These are phyloP conservation scores for Linum usitatissimum DNA, from an alignment of 345 rosid genomes.

Conservation along the genomic window DNA sequence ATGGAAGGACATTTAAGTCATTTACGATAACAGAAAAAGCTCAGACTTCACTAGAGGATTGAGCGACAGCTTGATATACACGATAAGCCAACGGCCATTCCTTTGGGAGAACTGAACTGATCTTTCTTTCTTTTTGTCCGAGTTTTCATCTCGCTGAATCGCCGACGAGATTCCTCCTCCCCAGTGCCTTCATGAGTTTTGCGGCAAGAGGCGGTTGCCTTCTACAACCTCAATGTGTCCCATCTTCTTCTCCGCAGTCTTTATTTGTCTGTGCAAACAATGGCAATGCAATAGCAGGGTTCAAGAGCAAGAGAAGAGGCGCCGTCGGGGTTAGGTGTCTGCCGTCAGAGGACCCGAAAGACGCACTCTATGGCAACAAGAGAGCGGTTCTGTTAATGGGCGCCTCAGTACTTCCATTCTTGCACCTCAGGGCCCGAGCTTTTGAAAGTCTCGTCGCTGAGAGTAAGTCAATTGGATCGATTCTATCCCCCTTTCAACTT, in stretches of 20 bases:
- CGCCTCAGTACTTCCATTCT: constrained; percentile 56
- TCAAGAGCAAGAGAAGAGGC: constrained; percentile 26
- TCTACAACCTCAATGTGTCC: constrained; percentile 27
- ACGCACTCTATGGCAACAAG: constrained; percentile 24
- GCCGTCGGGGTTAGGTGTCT: constrained; percentile 21
- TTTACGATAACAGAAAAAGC: background rate
- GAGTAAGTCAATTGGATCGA: constrained; percentile 22
- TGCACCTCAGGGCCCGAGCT: constrained; percentile 40
- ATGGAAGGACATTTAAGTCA: background rate
- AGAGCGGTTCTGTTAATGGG: constrained; percentile 55
- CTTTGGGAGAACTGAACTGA: background rate
- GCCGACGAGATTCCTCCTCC: background rate
- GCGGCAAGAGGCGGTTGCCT: constrained; percentile 38
- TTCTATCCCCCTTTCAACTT: background rate
- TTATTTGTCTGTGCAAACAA: constrained; percentile 14
- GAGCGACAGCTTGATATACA: too few species aligned
- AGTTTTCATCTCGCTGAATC: background rate
- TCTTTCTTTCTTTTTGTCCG: background rate
- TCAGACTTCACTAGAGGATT: background rate
- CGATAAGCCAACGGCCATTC: too few species aligned
- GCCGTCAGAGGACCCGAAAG: constrained; percentile 23
- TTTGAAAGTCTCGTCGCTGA: constrained; percentile 19
- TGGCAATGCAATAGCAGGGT: constrained; percentile 16
- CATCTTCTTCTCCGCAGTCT: constrained; percentile 26
- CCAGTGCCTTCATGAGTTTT: constrained; percentile 23